Evolutionary conservation across 371 early-diverging fungal genomes (phyloP), one percentile per base, ranked within the genome.

Genomic region (Capillidium heterosporum): DNA sequence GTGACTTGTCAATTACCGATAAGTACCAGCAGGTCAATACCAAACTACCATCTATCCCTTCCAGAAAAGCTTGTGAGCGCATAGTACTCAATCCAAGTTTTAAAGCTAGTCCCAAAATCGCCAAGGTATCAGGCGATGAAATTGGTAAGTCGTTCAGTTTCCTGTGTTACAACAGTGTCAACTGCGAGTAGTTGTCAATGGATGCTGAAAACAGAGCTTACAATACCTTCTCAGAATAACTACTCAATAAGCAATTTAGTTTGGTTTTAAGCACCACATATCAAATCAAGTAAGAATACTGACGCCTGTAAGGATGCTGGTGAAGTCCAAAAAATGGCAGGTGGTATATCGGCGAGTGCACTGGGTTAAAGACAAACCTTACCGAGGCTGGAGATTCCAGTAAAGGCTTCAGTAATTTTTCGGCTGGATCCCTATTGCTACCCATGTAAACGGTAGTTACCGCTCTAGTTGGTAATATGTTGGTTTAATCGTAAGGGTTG

Each of bases 1-100:
- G 4, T 4, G 17, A 43, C 24, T 87, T 85, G 57, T 86, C 85
- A 4, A 48, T 67, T 11, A 62, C 63, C 40, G 62, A 66, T 46
- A 53, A 62, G 7, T 67, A 52, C 8, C 85, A 85, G 85, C 69
- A 71, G 43, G 76, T 78, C 10, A 71, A 71, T 15, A 63, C 61
- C 5, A 60, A 56, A 3, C 57, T 87, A 19, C 81, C 87, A 11
- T 78, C 83, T 0, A 81, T 82, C 0, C 88, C 88, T 4, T 81
- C 79, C 0, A 63, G 67, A 8, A 69, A 72, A 26, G 73, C 73
- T n/a, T 87, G 88, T 61, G 60, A 72, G n/a, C 83, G 84, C 65
- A 80, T 85, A 80, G 61, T 72, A 23, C 67, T 77, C 27, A 74
- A 80, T 4, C 63, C 83, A 43, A 60, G 68, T 27, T 85, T 84